Base-by-base conservation (phyloP, 306 rosid genomes). In the Cucurbita moschata region DNA sequence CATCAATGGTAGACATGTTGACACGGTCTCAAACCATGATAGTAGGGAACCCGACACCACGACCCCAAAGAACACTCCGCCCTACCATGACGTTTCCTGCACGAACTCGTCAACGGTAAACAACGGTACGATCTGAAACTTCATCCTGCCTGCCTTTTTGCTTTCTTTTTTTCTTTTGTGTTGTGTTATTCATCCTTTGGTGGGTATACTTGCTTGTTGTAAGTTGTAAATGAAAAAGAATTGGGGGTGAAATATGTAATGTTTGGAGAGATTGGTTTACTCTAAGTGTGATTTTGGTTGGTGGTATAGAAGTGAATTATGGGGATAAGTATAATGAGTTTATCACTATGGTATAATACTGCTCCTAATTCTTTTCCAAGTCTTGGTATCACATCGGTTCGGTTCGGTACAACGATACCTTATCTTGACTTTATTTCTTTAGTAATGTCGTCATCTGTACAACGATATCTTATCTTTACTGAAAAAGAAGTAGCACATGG, bases 1-100 rank as follows among this genome's bases (percentile, higher is more conserved):
- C 54, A 62, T 26, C 71, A 11, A 75, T 75, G 77, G 58, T 75
- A 66, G 77, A 59, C 71, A 60, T 75, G 77, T 38, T 75, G 71
- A 47, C 55, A 4, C 54, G 56, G 71, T 75, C 77, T 47, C 77
- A 59, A 61, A 75, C 77, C 44, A 61, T 46, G 69, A 16, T 53
- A 21, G 12, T 21, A 13, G 63, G 53, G 46, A 40, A 56, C 23
- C 64, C 52, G 47, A 49, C 65, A 3, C 77, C 35, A 23, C 53
- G 53, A 5, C 52, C 57, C 18, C 56, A 61, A 62, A 75, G 57
- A 75, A 75, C 30, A 12, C 77, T 75, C 40, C 77, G 58, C n/a
- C 57, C 71, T 5, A 53, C 77, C 8, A 46, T 49, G 30, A 50
- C 77, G 6, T 60, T 75, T 61, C 77, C 77, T 16, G 69, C 71